Evolutionary conservation across 2,329 filamentous ascomycete species (phyloP).

Genomic region (Sclerotinia minor): DNA sequence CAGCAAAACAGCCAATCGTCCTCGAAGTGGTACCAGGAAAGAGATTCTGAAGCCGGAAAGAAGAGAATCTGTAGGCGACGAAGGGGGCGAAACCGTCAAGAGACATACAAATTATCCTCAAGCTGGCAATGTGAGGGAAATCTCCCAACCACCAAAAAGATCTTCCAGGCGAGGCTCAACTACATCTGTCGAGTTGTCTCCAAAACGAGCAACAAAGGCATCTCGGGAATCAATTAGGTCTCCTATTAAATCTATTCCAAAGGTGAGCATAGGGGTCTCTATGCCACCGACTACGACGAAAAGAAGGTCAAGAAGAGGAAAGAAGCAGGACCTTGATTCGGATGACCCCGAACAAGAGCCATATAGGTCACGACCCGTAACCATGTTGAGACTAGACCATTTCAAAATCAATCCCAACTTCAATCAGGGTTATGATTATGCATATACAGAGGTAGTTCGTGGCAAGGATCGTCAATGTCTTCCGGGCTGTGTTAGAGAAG

Average conservation of each 20-base stretch:
- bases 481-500: conserved; percentile 59
- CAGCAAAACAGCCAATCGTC: not conserved
- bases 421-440: conserved; percentile 60
- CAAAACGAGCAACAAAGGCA: not conserved
- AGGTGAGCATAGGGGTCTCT: not conserved
- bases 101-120: not conserved
- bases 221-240: not conserved
- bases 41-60: not conserved
- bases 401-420: conserved; percentile 65
- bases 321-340: not conserved
- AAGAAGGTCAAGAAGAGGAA: not conserved
- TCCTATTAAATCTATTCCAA: not conserved
- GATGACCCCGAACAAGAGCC: conserved; percentile 40
- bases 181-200: not conserved
- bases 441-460: conserved; percentile 61
- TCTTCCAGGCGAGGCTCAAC: not conserved
- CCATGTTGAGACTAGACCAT: conserved; percentile 49
- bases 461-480: conserved; percentile 59
- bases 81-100: not conserved
- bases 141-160: conserved; percentile 25
- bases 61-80: conserved; percentile 21
- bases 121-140: not conserved
- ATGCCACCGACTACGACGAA: not conserved
- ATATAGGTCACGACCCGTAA: conserved; percentile 45
- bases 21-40: not conserved